phyloP scores from a whole-genome alignment of 2,329 filamentous ascomycete genomes.

The Xylaria sp. region DNA sequence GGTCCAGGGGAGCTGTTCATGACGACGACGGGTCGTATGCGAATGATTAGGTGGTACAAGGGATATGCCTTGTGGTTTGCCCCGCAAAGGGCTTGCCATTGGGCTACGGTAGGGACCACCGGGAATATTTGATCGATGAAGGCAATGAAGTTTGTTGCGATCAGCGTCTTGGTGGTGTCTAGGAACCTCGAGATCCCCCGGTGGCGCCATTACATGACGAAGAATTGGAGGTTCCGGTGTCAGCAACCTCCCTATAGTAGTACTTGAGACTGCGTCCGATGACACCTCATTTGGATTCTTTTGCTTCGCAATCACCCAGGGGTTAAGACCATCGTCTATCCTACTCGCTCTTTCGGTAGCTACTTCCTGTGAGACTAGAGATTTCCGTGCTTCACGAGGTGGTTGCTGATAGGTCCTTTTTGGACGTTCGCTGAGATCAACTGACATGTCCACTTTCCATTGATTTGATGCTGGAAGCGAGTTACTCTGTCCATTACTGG shows the following conservation, averaged over 20 bases:
- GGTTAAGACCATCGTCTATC: constrained; percentile 39
- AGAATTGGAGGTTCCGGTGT: constrained; percentile 40
- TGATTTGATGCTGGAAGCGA: neutral
- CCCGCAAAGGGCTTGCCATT: constrained; percentile 30
- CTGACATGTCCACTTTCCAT: constrained; percentile 32
- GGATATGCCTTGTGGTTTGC: neutral
- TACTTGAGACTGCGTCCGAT: neutral
- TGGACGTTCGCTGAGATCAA: constrained; percentile 27
- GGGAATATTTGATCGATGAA: constrained; percentile 19
- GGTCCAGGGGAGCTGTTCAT: constrained; percentile 36
- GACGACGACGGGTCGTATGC: constrained; percentile 21
- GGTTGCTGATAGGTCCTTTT: neutral
- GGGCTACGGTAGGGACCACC: constrained; percentile 37
- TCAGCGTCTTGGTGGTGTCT: constrained; percentile 26
- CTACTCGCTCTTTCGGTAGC: neutral
- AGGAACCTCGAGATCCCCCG: constrained; percentile 39
- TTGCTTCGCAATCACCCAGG: constrained; percentile 49
- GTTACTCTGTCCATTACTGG: neutral
- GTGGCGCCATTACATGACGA: constrained; percentile 35
- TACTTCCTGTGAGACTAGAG: neutral
- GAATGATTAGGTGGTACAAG: neutral
- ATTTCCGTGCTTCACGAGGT: neutral
- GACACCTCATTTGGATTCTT: constrained; percentile 30
- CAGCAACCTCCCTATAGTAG: constrained; percentile 7
- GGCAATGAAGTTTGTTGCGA: constrained; percentile 1